A percentile compares a stretch with the other conserved stretches of the same genome.
phyloP scores from a whole-genome alignment of 192 early-diverging fungal genomes.

The Coemansia sp. region DNA sequence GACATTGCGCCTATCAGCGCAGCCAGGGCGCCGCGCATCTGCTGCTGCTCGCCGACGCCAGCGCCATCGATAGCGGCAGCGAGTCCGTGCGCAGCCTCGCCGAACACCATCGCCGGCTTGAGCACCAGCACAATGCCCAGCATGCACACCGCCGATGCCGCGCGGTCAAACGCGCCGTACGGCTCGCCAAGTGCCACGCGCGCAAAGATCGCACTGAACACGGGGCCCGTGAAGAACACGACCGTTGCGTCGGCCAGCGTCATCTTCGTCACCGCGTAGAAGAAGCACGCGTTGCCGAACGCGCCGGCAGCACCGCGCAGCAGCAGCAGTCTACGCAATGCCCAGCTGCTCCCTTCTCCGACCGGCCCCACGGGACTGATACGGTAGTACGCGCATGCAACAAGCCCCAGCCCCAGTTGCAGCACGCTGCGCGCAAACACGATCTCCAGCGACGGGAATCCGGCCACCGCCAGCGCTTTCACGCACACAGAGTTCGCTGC shows the following conservation, averaged over 20 bases:
- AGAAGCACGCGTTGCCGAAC: slow-evolving; percentile 68
- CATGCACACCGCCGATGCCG: slow-evolving; percentile 59
- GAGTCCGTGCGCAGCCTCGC: not conserved
- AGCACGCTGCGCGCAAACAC: slow-evolving; percentile 73
- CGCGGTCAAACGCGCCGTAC: slow-evolving; percentile 60
- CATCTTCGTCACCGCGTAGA: slow-evolving; percentile 68
- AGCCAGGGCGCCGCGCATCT: slow-evolving; percentile 47
- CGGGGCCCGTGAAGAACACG: slow-evolving; percentile 75
- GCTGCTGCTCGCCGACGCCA: slow-evolving; percentile 4
- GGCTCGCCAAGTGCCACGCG: slow-evolving; percentile 63
- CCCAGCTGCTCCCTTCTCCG: not conserved
- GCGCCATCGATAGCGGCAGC: not conserved
- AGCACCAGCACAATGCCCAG: slow-evolving; percentile 66
- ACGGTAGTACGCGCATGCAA: slow-evolving; percentile 55
- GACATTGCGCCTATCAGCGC: slow-evolving; percentile 63
- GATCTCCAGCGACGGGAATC: slow-evolving; percentile 68
- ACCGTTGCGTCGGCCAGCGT: slow-evolving; percentile 77
- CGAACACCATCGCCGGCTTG: slow-evolving; percentile 58
- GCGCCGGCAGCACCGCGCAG: slow-evolving; percentile 68
- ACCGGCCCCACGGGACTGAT: slow-evolving; percentile 60
- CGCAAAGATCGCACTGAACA: slow-evolving; percentile 75
- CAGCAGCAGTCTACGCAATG: slow-evolving; percentile 59
- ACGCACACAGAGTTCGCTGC: slow-evolving; percentile 73
- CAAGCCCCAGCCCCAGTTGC: slow-evolving; percentile 61
- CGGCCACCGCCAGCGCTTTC: slow-evolving; percentile 59